Conservation (phyloP, 2,329 filamentous ascomycete species). For the Alternaria conjuncta region DNA sequence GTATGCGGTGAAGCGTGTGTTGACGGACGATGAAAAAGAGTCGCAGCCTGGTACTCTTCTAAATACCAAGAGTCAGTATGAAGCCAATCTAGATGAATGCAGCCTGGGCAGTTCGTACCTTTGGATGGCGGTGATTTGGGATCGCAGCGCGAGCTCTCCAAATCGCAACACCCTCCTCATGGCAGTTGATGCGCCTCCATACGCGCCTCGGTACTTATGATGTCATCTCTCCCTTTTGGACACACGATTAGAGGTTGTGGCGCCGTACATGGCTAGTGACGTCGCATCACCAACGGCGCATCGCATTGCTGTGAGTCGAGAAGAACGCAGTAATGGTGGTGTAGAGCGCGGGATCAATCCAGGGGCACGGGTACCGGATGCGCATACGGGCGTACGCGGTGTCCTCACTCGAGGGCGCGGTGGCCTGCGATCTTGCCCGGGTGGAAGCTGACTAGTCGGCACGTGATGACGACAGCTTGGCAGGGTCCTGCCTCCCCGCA, state of each 20-base stretch:
- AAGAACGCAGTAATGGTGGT: background rate
- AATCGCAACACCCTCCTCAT: background rate
- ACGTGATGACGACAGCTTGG: background rate
- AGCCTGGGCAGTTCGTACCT: background rate
- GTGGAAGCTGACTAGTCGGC: background rate
- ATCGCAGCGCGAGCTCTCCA: background rate
- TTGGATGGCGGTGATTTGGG: background rate
- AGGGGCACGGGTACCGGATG: background rate
- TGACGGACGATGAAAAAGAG: background rate
- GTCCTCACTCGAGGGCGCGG: background rate
- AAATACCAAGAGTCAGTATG: background rate
- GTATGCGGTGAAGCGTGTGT: background rate
- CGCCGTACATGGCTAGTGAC: background rate
- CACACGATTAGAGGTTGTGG: background rate
- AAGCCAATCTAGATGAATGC: background rate
- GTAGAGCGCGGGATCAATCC: background rate
- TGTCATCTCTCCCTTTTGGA: accelerated
- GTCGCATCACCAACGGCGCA: background rate
- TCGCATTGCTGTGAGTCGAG: background rate
- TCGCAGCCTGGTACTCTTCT: background rate
- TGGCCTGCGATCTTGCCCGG: background rate
- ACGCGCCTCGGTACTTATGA: background rate
- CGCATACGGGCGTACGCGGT: background rate
- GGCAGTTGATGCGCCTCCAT: background rate
- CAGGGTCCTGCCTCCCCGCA: background rate